Evolutionary conservation across 1,284 basidiomycete genomes (phyloP).

Genomic region (Peniophora sp.): DNA sequence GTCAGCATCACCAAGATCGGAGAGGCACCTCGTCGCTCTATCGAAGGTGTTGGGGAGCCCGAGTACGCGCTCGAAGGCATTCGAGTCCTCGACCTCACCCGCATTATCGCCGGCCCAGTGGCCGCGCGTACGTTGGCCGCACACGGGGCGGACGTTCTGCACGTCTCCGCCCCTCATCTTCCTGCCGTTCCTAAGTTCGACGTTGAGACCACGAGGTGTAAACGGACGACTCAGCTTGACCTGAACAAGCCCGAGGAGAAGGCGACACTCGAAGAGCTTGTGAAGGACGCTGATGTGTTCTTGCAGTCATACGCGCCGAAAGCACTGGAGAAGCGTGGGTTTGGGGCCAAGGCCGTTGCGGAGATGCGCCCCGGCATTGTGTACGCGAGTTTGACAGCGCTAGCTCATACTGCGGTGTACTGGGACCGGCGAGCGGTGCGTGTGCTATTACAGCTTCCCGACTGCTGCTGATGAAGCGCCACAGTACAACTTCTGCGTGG

Average conservation of each 20-base stretch:
- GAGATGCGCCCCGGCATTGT: conserved; percentile 43
- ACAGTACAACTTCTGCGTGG: background rate
- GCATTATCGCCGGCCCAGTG: conserved; percentile 53
- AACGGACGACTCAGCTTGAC: conserved; percentile 58
- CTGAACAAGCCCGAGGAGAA: conserved; percentile 27
- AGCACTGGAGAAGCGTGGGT: conserved; percentile 40
- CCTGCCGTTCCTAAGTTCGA: conserved; percentile 50
- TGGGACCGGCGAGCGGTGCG: background rate
- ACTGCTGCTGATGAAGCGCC: background rate
- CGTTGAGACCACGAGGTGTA: conserved; percentile 56
- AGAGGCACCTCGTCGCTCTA: conserved; percentile 34
- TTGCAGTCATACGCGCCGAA: conserved; percentile 59
- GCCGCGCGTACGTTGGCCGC: conserved; percentile 50
- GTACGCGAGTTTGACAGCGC: conserved; percentile 50
- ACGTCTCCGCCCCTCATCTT: conserved; percentile 47
- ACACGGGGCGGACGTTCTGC: conserved; percentile 55
- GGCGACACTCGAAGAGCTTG: conserved; percentile 16
- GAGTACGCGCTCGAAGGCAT: conserved; percentile 37
- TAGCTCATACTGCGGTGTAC: conserved; percentile 21
- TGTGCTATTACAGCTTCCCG: background rate
- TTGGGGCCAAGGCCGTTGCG: conserved; percentile 36
- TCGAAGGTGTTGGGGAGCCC: background rate
- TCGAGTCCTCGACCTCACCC: conserved; percentile 50
- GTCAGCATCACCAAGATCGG: conserved; percentile 38
- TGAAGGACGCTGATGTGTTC: conserved; percentile 45